Conservation (phyloP, 371 early-diverging fungal species). For the Mortierella sp. region DNA sequence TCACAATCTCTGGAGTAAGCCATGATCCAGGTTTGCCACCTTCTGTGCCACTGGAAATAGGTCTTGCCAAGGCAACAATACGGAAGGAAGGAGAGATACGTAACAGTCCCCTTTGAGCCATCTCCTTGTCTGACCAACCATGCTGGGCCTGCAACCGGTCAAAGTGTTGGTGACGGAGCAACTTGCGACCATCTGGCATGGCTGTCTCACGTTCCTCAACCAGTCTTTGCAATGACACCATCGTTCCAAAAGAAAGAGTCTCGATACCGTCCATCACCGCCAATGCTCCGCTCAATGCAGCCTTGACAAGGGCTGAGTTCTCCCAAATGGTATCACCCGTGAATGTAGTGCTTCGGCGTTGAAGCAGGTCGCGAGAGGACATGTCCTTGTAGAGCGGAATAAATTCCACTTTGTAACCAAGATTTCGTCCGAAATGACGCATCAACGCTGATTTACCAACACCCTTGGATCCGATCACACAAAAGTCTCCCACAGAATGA, state of each 20-base stretch:
- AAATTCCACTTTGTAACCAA: slow-evolving; percentile 78
- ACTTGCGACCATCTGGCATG: slow-evolving; percentile 77
- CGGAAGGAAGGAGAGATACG: slow-evolving; percentile 83
- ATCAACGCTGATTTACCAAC: slow-evolving; percentile 82
- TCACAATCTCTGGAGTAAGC: slow-evolving; percentile 77
- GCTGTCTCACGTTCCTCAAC: slow-evolving; percentile 77
- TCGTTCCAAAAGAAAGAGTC: slow-evolving; percentile 75
- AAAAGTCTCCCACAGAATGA: slow-evolving; percentile 78
- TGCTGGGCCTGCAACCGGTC: slow-evolving; percentile 62
- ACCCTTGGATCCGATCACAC: slow-evolving; percentile 81
- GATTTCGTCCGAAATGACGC: slow-evolving; percentile 73
- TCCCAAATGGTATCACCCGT: slow-evolving; percentile 83
- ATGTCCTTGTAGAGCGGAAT: slow-evolving; percentile 86
- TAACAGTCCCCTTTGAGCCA: slow-evolving; percentile 62
- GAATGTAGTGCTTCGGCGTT: slow-evolving; percentile 77
- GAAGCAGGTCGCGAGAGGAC: slow-evolving; percentile 88
- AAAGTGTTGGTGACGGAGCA: slow-evolving; percentile 69
- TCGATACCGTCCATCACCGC: slow-evolving; percentile 85
- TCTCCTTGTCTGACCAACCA: slow-evolving; percentile 58
- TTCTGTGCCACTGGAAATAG: slow-evolving; percentile 58
- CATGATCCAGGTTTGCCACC: slow-evolving; percentile 68
- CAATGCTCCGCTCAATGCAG: slow-evolving; percentile 77
- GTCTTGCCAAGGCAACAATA: slow-evolving; percentile 78
- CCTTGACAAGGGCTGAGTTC: slow-evolving; percentile 78
- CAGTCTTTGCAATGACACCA: slow-evolving; percentile 77